These are phyloP conservation scores for Tolypocladium capitatum DNA, from an alignment of 2,329 filamentous ascomycete species.

Conservation along the genomic window DNA sequence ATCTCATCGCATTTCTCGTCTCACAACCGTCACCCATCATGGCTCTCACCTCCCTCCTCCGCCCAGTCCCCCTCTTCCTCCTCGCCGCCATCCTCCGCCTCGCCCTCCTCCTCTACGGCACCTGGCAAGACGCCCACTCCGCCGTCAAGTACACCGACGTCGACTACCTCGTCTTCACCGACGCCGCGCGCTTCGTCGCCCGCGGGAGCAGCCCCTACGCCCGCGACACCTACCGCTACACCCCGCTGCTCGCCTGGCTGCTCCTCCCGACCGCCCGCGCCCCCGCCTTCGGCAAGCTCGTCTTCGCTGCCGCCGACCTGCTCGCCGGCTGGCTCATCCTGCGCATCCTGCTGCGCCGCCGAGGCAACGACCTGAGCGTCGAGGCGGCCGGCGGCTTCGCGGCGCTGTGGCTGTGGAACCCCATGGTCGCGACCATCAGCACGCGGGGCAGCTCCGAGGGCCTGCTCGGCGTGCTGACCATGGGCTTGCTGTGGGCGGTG, in stretches of 20 bases:
- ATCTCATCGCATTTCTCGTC: background rate
- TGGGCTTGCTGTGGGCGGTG: slow-evolving; percentile 72
- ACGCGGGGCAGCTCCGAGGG: slow-evolving; percentile 92
- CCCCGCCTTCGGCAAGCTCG: slow-evolving; percentile 59
- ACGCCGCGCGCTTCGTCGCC: slow-evolving; percentile 68
- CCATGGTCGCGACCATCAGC: slow-evolving; percentile 96
- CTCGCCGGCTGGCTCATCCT: slow-evolving; percentile 69
- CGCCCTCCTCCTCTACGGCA: slow-evolving; percentile 69
- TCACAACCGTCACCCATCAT: background rate
- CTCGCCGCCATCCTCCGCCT: slow-evolving; percentile 53
- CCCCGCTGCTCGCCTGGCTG: slow-evolving; percentile 83
- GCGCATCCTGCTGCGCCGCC: slow-evolving; percentile 21
- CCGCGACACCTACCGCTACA: slow-evolving; percentile 93
- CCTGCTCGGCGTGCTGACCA: slow-evolving; percentile 70
- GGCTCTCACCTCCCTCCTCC: slow-evolving; percentile 13
- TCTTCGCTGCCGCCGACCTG: slow-evolving; percentile 77
- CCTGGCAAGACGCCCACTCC: slow-evolving; percentile 84
- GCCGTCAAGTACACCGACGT: slow-evolving; percentile 97
- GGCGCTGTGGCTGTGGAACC: slow-evolving; percentile 86
- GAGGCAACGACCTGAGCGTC: slow-evolving; percentile 24
- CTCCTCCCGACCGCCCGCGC: slow-evolving; percentile 63
- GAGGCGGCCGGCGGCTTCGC: slow-evolving; percentile 59
- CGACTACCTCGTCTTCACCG: slow-evolving; percentile 96
- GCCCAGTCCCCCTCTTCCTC: slow-evolving; percentile 36
- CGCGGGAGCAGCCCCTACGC: slow-evolving; percentile 64